phyloP scores from a whole-genome alignment of 2,329 filamentous ascomycete genomes.

The Nectriaceae sp. region DNA sequence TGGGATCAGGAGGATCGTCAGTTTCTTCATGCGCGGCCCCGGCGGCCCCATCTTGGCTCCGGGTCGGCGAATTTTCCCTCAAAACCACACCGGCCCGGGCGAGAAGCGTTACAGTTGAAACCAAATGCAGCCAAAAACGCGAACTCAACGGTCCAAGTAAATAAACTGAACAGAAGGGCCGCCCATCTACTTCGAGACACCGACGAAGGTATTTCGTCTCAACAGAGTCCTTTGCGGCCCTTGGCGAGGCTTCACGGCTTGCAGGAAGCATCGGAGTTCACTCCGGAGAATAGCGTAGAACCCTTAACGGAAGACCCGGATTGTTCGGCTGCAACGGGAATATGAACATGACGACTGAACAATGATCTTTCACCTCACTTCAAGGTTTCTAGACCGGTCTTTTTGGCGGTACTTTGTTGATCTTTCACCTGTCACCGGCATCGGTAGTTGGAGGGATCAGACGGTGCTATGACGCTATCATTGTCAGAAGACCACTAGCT shows the following conservation, averaged over 20 bases:
- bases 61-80: too few species aligned
- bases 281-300: neutral
- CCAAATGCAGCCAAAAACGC: neutral
- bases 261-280: neutral
- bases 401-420: neutral
- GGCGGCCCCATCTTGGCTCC: too few species aligned
- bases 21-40: too few species aligned
- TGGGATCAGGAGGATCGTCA: too few species aligned
- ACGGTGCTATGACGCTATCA: conserved; percentile 9
- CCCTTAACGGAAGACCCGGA: conserved; percentile 14
- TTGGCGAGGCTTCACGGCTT: neutral
- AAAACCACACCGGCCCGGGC: too few species aligned
- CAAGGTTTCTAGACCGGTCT: neutral
- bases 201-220: too few species aligned
- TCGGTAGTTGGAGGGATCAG: neutral
- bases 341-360: too few species aligned
- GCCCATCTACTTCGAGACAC: neutral
- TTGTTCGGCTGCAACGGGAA: conserved; percentile 15
- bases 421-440: neutral
- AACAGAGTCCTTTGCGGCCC: too few species aligned
- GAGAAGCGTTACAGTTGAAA: neutral
- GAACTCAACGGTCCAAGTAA: neutral
- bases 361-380: too few species aligned
- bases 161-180: neutral
- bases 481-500: conserved; percentile 8